Conservation (phyloP, 192 early-diverging fungal genomes). For the Dimargaris cristalligena region DNA sequence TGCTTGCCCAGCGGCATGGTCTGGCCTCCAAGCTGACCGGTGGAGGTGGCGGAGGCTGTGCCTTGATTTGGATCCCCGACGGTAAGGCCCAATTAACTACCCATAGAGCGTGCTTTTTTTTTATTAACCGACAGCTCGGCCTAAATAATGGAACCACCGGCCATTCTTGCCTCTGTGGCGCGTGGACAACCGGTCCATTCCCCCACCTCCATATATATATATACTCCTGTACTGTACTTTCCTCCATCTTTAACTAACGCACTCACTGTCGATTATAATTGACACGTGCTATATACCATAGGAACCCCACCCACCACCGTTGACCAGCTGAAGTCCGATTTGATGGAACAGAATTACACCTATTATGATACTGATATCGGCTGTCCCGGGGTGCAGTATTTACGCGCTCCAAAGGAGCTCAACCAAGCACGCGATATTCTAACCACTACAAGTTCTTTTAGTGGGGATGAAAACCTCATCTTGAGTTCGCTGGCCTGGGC, state of each 20-base stretch:
- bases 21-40: constrained; percentile 86
- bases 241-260: neutral
- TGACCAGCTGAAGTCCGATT: neutral
- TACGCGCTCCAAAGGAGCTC: constrained; percentile 13
- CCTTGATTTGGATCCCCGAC: constrained; percentile 55
- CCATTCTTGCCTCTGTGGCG: too few relatives aligned
- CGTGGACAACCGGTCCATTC: too few relatives aligned
- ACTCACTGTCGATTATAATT: constrained; percentile 7
- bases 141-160: too few relatives aligned
- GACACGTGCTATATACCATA: constrained; percentile 17
- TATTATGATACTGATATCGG: constrained; percentile 5
- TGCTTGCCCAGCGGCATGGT: constrained; percentile 35
- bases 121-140: neutral
- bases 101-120: neutral
- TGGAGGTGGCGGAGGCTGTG: constrained; percentile 94
- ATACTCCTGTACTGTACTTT: neutral
- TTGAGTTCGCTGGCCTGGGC: too few relatives aligned
- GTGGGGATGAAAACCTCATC: too few relatives aligned
- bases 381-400: neutral
- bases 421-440: too few relatives aligned
- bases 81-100: constrained; percentile 21
- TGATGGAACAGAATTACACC: neutral
- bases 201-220: neutral
- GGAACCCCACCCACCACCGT: neutral
- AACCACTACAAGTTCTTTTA: too few relatives aligned